Percentiles rank a stretch among this genome's conserved stretches.
Evolutionary conservation across 441 rosid genomes (phyloP).

Genomic region (Viola pubescens): DNA sequence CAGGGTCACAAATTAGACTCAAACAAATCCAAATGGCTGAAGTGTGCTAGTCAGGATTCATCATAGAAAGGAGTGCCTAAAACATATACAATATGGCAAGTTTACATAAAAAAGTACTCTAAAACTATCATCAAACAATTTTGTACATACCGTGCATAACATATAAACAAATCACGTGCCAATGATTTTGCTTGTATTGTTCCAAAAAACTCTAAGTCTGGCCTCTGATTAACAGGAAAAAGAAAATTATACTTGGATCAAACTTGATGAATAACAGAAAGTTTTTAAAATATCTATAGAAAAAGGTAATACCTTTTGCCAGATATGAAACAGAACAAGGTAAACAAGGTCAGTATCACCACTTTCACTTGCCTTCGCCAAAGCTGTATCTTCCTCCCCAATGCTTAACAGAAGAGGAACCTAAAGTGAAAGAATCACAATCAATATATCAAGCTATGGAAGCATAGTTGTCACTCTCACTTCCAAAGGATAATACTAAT

Average conservation of each 20-base stretch:
- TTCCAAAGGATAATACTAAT: not conserved
- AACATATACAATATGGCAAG: too few relatives aligned
- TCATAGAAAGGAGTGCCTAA: too few relatives aligned
- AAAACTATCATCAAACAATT: not conserved
- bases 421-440: constrained; percentile 30
- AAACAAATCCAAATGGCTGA: too few relatives aligned
- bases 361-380: constrained; percentile 89
- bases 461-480: not conserved
- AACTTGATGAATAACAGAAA: constrained; percentile 8
- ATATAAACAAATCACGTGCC: constrained; percentile 77
- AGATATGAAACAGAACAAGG: constrained; percentile 89
- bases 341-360: constrained; percentile 94
- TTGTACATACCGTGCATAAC: constrained; percentile 59
- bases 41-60: too few relatives aligned
- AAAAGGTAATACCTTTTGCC: constrained; percentile 66
- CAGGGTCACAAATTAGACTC: too few relatives aligned
- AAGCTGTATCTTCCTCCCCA: constrained; percentile 94
- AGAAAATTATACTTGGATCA: not conserved
- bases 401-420: constrained; percentile 93
- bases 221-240: constrained; percentile 49
- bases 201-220: constrained; percentile 75
- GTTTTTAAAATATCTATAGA: not conserved
- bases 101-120: too few relatives aligned
- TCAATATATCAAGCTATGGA: not conserved
- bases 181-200: constrained; percentile 78